Percentiles rank a stretch among this genome's conserved stretches.
Conservation (phyloP, 139 green algal genomes). For the Chlorella sp. region DNA sequence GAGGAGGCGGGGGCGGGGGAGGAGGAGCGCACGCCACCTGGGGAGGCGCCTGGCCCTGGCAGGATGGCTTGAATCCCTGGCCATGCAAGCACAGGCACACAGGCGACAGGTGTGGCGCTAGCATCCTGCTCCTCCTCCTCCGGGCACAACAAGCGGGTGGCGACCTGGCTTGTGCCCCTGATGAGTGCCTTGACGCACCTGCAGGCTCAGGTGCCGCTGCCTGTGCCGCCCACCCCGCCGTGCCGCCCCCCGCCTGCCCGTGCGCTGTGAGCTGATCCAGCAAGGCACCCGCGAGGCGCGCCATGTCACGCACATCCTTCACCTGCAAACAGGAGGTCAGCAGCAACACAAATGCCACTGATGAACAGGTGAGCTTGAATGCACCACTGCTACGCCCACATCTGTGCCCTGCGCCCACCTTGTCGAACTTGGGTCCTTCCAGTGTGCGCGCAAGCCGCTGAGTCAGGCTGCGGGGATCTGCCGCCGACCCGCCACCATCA, state of each 20-base stretch:
- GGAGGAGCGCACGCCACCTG: no score
- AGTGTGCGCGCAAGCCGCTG: conserved; percentile 11
- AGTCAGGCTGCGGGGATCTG: conserved; percentile 17
- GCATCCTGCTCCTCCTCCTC: no score
- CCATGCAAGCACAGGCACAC: no score
- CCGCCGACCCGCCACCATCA: conserved; percentile 22
- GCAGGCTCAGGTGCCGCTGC: neutral
- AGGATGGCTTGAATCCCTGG: no score
- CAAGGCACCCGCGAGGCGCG: conserved; percentile 16
- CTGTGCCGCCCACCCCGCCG: conserved; percentile 23
- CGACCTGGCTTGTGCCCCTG: no score
- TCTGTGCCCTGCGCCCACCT: conserved; percentile 12
- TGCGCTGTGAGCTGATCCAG: conserved; percentile 30
- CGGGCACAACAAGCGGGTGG: no score
- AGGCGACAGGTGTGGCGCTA: no score
- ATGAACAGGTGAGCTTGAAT: neutral
- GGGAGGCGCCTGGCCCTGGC: no score
- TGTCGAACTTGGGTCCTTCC: conserved; percentile 34
- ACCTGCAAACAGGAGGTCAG: conserved; percentile 18
- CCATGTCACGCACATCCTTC: conserved; percentile 28
- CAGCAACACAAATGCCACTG: neutral
- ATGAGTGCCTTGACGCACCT: no score
- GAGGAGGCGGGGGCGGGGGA: no score
- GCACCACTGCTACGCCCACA: no score
- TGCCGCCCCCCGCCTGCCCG: conserved; percentile 12